Conservation (phyloP, 2,329 filamentous ascomycete genomes). For the Dryadomyces sulphureus region DNA sequence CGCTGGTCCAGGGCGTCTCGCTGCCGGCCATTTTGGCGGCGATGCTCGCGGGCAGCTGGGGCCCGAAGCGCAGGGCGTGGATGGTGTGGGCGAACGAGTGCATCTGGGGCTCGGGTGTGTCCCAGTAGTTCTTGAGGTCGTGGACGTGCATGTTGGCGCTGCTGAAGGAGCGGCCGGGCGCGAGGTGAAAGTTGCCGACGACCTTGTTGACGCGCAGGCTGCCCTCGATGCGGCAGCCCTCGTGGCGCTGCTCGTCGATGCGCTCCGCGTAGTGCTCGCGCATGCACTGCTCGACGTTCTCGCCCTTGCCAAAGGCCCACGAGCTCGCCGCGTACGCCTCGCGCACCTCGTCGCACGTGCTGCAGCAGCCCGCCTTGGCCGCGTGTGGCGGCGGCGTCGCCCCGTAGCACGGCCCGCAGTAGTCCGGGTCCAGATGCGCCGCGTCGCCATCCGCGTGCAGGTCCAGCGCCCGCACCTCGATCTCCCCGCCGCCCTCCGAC, state of each 20-base stretch:
- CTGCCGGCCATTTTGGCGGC: constrained; percentile 33
- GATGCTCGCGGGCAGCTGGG: constrained; percentile 66
- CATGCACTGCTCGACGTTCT: constrained; percentile 87
- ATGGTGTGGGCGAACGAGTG: constrained; percentile 86
- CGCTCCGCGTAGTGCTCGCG: constrained; percentile 87
- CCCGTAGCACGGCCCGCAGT: constrained; percentile 91
- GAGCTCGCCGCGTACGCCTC: constrained; percentile 81
- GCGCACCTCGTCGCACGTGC: constrained; percentile 90
- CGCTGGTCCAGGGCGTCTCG: constrained; percentile 61
- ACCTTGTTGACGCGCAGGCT: constrained; percentile 94
- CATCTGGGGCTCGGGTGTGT: constrained; percentile 47
- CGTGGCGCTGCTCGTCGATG: constrained; percentile 72
- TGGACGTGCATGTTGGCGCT: constrained; percentile 96
- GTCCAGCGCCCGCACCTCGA: constrained; percentile 53
- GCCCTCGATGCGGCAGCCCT: constrained; percentile 91
- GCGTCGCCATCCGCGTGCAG: constrained; percentile 58
- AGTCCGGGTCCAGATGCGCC: constrained; percentile 71
- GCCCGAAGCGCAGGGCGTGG: constrained; percentile 83
- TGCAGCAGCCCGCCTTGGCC: constrained; percentile 79
- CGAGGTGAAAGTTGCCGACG: constrained; percentile 95
- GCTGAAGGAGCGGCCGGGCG: constrained; percentile 89
- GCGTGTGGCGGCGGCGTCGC: constrained; percentile 58
- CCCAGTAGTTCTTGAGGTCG: constrained; percentile 91
- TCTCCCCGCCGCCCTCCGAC: constrained; percentile 59
- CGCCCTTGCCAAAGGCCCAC: constrained; percentile 89